Base-by-base conservation (phyloP, 2,329 filamentous ascomycete genomes). In the Pezicula rhizophila region DNA sequence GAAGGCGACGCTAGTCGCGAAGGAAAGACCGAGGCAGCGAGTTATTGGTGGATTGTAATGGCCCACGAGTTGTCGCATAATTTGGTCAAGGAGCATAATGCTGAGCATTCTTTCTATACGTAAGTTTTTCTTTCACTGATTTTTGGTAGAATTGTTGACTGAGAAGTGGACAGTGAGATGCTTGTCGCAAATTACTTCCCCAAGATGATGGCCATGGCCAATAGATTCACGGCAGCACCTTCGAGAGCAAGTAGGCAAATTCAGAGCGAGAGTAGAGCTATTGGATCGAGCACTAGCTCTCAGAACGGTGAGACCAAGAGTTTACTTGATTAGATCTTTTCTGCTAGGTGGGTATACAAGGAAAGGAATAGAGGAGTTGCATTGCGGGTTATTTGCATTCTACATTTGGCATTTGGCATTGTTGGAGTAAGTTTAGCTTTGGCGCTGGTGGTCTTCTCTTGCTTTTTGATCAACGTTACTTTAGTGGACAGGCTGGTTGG, bases 51-150 rank as follows among this genome's bases (percentile, higher is more conserved):
- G 80, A 87, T 96, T 55, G 90, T 93, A n/a, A 67, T 96, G 52
- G 95, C 90, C 53, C 93, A 99, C 65, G 95, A 99, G 70, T 70
- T 99, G 66, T 91, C 93, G 50, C 93, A 99, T 69, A 99, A 99
- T 65, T 70, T 99, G 47, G 89, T 96, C 8, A 70, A 71, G 34
- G 77, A 82, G 54, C 92, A 97, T 66, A 85, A 85, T 61, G 75
- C 86, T 14, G 79, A 86, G 47, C 89, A 95, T 67, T 87, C 84
- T 60, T 95, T 84, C 64, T 95, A 93, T 63, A 92, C 85, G 70
- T 83, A 69, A 67, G 77, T 60, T 39, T 52, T 47, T 18, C 25
- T 20, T 17, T 3, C 8, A 7, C 18, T n/a, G 11, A 8, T 15
- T 4, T 4, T 20, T 37, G 17, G 23, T 33, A 31, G 25, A 44